Base-by-base conservation (phyloP, 148 eudicot genomes). In the Nepenthes mirabilis region DNA sequence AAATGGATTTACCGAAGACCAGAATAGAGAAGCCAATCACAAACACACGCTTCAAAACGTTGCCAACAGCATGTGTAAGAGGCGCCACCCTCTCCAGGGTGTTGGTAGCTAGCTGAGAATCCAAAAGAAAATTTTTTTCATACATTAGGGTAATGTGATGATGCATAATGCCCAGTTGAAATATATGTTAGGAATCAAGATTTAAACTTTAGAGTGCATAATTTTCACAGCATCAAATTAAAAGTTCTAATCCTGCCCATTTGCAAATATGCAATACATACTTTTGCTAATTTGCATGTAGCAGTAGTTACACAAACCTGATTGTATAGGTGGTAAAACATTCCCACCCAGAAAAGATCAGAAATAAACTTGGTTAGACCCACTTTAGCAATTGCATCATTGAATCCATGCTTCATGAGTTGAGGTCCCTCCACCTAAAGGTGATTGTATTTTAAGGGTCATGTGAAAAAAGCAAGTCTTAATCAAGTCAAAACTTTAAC, bases 71-170 rank as follows among this genome's bases (percentile, higher is more conserved):
- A 64, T 93, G 99, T 9, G 96, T 93, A 48, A 93, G 95, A 64
- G 99, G 99, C 57, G 99, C 99, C 54, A 93, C 99, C 90, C 99
- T 84, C 87, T 93, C 99, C 45, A 93, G 83, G 52, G 99, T 93
- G 83, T 88, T 93, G 62, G 96, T 93, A 37, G 99, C 99, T 48
- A 93, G 55, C 99, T 93, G 83, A 70, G 64, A 76, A 71, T 3
- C 11, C 34, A 57, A 64, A 60, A 49, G 6, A 43, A 57, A 35
- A 12, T n/a, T 55, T 1, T 33, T 2, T 32, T 13, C 6, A 2
- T 36, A 2, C 35, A n/a, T 23, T 59, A 7, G 23, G 14, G 23
- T 47, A 34, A 45, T 14, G 63, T 48, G 34, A 60, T 7, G 33
- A 23, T 23, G 23, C 23, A 3, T 40, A 47, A 14, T 14, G 5